Conservation (phyloP, 371 early-diverging fungal genomes). For the Zychaea mexicana region DNA sequence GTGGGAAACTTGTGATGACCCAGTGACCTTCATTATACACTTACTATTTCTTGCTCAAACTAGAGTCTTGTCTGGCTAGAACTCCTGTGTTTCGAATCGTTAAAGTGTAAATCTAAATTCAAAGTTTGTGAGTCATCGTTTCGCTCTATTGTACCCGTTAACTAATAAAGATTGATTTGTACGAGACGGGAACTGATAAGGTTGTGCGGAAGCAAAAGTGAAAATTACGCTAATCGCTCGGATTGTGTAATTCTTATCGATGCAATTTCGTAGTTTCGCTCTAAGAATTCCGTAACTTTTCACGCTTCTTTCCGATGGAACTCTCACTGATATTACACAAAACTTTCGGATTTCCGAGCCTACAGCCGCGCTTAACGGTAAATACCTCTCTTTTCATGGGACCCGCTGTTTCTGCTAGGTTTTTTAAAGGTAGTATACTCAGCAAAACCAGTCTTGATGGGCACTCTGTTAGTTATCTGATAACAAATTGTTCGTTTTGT, state of each 20-base stretch:
- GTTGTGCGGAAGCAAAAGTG: background rate
- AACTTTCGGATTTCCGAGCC: no score
- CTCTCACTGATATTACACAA: background rate
- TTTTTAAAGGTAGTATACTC: no score
- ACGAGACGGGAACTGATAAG: background rate
- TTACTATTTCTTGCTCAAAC: no score
- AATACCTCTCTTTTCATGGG: no score
- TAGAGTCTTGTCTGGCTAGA: no score
- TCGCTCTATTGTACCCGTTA: no score
- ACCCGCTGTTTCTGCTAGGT: no score
- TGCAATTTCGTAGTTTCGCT: background rate
- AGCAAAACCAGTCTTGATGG: no score
- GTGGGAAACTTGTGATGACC: conserved; percentile 3
- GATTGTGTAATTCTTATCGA: background rate
- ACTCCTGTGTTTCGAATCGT: background rate
- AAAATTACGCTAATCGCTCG: background rate
- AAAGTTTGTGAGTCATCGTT: background rate
- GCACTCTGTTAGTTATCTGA: no score
- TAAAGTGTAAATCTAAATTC: background rate
- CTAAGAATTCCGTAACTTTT: background rate
- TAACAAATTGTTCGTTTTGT: no score
- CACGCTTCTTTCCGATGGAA: background rate
- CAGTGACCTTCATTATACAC: background rate
- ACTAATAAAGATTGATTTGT: background rate
- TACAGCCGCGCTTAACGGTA: no score